Percentiles rank a stretch among this genome's conserved stretches.
Conservation (phyloP, 2,329 filamentous ascomycete genomes). For the Fusarium hainanense region DNA sequence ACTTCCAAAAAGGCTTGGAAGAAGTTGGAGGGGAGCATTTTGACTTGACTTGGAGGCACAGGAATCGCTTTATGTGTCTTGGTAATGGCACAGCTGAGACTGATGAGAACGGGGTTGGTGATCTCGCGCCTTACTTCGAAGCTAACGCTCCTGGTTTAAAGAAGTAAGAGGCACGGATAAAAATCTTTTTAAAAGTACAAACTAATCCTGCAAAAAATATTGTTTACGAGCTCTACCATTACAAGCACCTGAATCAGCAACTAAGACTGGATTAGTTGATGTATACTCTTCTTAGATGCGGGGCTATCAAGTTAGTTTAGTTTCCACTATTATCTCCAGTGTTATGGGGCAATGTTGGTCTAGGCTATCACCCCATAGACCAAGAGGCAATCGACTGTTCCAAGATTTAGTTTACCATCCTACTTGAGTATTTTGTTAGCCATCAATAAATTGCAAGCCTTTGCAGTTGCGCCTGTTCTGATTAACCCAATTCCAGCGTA, state of each 20-base stretch:
- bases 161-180: neutral
- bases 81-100: constrained; percentile 3
- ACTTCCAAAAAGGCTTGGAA: neutral
- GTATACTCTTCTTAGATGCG: too few relatives aligned
- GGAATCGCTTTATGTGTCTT: constrained; percentile 8
- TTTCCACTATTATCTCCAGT: neutral
- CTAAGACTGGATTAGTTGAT: neutral
- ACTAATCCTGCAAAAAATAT: neutral
- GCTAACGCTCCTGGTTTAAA: neutral
- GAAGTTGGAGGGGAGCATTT: constrained; percentile 16
- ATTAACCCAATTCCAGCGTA: too few relatives aligned
- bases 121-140: constrained; percentile 4
- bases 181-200: neutral
- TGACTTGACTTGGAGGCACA: neutral
- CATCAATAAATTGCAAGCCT: too few relatives aligned
- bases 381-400: too few relatives aligned
- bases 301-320: neutral
- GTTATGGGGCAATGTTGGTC: too few relatives aligned
- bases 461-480: too few relatives aligned
- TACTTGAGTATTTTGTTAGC: too few relatives aligned
- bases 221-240: neutral
- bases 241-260: neutral
- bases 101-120: neutral
- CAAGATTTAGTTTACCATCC: too few relatives aligned
- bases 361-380: too few relatives aligned